Conservation (phyloP, 163 green algal species). For the Prototheca wickerhamii region DNA sequence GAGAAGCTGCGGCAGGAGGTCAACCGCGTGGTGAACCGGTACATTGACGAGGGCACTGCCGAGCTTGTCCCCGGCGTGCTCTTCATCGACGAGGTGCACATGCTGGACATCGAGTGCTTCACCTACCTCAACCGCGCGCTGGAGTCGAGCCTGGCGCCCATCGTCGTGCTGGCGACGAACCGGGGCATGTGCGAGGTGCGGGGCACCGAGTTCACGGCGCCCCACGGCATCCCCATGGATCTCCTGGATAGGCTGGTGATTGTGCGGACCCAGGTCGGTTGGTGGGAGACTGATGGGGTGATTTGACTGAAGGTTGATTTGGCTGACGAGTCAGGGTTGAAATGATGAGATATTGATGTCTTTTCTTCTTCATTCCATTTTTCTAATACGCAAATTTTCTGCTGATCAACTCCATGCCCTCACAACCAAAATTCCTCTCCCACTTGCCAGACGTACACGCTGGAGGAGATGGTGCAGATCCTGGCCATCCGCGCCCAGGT, state of each 20-base stretch:
- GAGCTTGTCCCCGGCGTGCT: slow-evolving; percentile 77
- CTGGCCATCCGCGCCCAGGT: slow-evolving; percentile 81
- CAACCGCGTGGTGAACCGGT: slow-evolving; percentile 92
- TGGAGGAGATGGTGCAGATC: slow-evolving; percentile 91
- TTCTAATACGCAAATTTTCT: no score
- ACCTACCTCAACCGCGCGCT: slow-evolving; percentile 96
- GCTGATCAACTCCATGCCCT: no score
- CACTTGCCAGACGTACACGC: slow-evolving; percentile 66
- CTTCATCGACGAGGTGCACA: slow-evolving; percentile 68
- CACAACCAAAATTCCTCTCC: not conserved
- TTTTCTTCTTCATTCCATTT: no score
- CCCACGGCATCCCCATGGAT: slow-evolving; percentile 95
- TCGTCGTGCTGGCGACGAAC: slow-evolving; percentile 99
- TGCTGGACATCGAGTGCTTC: slow-evolving; percentile 99
- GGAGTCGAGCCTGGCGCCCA: slow-evolving; percentile 85
- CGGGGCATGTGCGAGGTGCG: slow-evolving; percentile 81
- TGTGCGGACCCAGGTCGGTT: slow-evolving; percentile 74
- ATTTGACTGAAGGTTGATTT: no score
- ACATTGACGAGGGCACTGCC: slow-evolving; percentile 94
- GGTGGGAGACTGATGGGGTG: no score
- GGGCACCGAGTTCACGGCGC: slow-evolving; percentile 82
- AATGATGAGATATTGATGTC: no score
- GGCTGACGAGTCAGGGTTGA: no score
- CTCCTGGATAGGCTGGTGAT: slow-evolving; percentile 97
- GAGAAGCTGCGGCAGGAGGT: slow-evolving; percentile 95